Base-by-base conservation (phyloP, 2,329 filamentous ascomycete genomes). In the Diaporthe sp. region DNA sequence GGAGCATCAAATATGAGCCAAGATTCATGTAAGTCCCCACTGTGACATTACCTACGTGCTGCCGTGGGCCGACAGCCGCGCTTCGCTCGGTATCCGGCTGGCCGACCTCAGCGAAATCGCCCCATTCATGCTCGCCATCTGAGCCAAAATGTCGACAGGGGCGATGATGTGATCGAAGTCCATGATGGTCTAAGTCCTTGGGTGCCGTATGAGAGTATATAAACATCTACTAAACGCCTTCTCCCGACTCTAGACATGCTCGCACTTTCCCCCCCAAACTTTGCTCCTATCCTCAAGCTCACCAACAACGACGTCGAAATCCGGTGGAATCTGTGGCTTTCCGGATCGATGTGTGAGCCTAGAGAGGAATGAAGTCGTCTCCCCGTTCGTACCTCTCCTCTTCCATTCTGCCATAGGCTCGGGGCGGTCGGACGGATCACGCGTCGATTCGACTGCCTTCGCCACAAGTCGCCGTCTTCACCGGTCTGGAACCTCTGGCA, bases 381-480 rank as follows among this genome's bases (percentile, higher is more conserved):
- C 7, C 22, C 39, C 46, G 22, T 53, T 37, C 9, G 3, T 39
- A 4, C 31, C 22, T 39, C 4, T 53, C 6, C 13, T 25, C 28
- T 53, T 42, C 22, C n/a, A 31, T 2, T 10, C 17, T 25, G 25
- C 10, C 46, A 31, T 22, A 28, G 22, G 65, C 46, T 68, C 65
- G 65, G 31, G n/a, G 3, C 34, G 34, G 44, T 53, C 46, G 65
- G 31, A 46, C 46, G 46, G 31, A 22, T 28, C 6, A 19, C 13
- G 28, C 6, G 7, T 55, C 46, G 49, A 34, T 28, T 39, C 65
- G 46, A 53, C 44, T 53, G 31, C 46, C 46, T 39, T 68, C 13
- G 65, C 65, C 46, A 51, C 65, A 39, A 34, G 34, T 68, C 65
- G 65, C 65, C 65, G 65, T 68, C 46, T 51, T 68, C 65, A 53